These are phyloP conservation scores for Podaxis carcinomalis DNA, from an alignment of 768 basidiomycete species.

Conservation along the genomic window DNA sequence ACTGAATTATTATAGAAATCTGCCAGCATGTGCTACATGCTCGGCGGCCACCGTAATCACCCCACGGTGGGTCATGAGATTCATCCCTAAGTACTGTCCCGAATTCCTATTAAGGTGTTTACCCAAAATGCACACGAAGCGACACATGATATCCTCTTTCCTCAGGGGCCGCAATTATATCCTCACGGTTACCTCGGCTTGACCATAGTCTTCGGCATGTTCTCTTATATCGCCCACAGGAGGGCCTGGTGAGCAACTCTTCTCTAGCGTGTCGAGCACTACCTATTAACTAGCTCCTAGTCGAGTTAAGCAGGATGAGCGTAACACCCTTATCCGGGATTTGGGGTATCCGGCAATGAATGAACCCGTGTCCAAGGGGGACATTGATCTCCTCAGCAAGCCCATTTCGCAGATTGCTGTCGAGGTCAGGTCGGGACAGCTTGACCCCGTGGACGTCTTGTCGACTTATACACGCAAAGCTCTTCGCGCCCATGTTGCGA, in stretches of 20 bases:
- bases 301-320: constrained; percentile 31
- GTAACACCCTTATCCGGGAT: constrained; percentile 24
- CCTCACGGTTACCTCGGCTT: background rate
- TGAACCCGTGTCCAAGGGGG: constrained; percentile 23
- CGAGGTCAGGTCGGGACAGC: constrained; percentile 24
- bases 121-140: no score
- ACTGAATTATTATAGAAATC: no score
- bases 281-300: constrained; percentile 15
- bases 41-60: no score
- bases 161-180: background rate
- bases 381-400: constrained; percentile 25
- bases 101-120: background rate
- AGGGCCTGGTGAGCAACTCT: constrained; percentile 28
- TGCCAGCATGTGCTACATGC: no score
- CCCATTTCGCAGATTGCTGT: constrained; percentile 25
- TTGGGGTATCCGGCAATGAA: constrained; percentile 21
- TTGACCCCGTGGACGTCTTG: constrained; percentile 32
- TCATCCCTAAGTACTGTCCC: no score
- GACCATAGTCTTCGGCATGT: constrained; percentile 12
- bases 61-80: no score
- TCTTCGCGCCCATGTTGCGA: constrained; percentile 42
- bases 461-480: constrained; percentile 45
- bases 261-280: background rate
- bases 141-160: background rate
- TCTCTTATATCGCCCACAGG: constrained; percentile 32